Conservation (phyloP, 805 yeast genomes). For the Schwanniomyces occidentalis region DNA sequence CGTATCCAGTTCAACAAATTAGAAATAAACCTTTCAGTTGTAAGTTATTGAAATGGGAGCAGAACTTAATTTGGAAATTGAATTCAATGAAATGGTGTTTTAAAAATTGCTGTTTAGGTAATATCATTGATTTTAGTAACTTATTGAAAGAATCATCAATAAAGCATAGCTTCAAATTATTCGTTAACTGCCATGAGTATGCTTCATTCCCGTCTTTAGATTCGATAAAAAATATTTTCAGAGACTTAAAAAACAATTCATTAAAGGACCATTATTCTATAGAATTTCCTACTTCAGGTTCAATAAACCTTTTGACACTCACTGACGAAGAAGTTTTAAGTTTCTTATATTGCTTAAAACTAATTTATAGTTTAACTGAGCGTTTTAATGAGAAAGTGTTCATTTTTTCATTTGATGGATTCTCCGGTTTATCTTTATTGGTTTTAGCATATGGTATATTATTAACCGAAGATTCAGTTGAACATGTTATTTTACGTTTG, state of each 20-base stretch:
- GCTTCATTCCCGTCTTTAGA: constrained; percentile 48
- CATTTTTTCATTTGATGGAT: constrained; percentile 38
- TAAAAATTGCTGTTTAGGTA: constrained; percentile 30
- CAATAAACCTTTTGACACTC: constrained; percentile 18
- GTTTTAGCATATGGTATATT: constrained; percentile 15
- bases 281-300: constrained; percentile 36
- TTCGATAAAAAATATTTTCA: constrained; percentile 23
- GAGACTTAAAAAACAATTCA: background rate
- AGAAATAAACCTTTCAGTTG: constrained; percentile 8
- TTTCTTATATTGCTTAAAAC: constrained; percentile 29
- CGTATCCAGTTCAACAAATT: background rate
- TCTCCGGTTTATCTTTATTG: constrained; percentile 34
- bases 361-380: constrained; percentile 21
- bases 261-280: constrained; percentile 15
- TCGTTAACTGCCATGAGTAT: constrained; percentile 59
- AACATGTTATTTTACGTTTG: constrained; percentile 25
- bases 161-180: constrained; percentile 47
- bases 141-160: constrained; percentile 10
- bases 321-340: constrained; percentile 25
- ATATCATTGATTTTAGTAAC: constrained; percentile 28
- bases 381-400: constrained; percentile 22
- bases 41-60: constrained; percentile 30
- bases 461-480: constrained; percentile 10
- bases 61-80: constrained; percentile 33
- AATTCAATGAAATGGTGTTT: constrained; percentile 30